Base-by-base conservation (phyloP, 257 asterid species). In the Marsdenia floribunda region DNA sequence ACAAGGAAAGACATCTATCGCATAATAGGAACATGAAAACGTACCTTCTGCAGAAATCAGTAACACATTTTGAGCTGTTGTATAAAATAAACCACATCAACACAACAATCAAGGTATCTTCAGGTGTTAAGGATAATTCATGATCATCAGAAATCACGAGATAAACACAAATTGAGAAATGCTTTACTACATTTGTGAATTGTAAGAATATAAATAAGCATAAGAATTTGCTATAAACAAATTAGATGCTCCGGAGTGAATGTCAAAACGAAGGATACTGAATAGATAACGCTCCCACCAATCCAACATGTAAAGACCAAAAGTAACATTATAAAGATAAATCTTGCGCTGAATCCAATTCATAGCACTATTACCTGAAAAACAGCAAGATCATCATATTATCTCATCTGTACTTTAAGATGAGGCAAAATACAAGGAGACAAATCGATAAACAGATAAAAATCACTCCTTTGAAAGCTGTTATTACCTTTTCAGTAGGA, bases 251-350 rank as follows among this genome's bases (percentile, higher is more conserved):
- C 49, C 49, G 6, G 49, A 9, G 33, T 60, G 26, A 54, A 53
- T 10, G 2, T 61, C 16, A 73, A 37, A 66, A 19, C 5, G n/a
- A 78, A 85, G 93, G 96, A 88, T 91, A 89, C 93, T 92, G 89
- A 90, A 86, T 72, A 92, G 93, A 59, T 76, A 92, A 6, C 92
- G 95, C 86, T 92, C 97, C 96, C 97, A 92, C 95, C 96, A 90
- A 76, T 92, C 96, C 76, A 92, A 75, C 97, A 90, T 88, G 79
- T 87, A 92, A 66, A 91, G 92, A n/a, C 97, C 97, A 54, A 90
- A 90, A 33, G 97, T 90, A 24, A 90, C 96, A 64, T 91, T 90
- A 88, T 91, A 91, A 2, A 88, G 93, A 79, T 88, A 87, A 68
- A 88, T 87, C 83, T 91, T 91, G 76, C 92, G 90, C 72, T 90